A percentile compares a stretch with the other conserved stretches of the same genome.
phyloP scores from a whole-genome alignment of 2,329 filamentous ascomycete genomes.

The Parasarocladium wereldwijsianum region DNA sequence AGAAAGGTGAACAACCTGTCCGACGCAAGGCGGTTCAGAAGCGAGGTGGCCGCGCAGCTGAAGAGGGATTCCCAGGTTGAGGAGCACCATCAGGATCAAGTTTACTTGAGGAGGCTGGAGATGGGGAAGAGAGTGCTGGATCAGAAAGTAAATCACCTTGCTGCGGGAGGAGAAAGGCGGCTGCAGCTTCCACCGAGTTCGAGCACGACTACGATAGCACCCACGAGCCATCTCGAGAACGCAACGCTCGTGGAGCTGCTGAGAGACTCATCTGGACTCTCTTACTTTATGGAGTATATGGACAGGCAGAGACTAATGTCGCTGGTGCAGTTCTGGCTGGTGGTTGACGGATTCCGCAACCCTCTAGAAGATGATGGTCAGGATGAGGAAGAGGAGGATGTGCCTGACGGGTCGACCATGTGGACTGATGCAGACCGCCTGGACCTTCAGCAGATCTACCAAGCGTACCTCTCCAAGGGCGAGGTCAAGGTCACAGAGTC shows the following conservation, averaged over 20 bases:
- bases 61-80: constrained; percentile 70
- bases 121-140: constrained; percentile 85
- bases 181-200: constrained; percentile 11
- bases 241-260: constrained; percentile 74
- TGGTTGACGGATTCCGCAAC: constrained; percentile 91
- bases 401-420: constrained; percentile 44
- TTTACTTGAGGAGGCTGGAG: constrained; percentile 79
- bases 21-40: constrained; percentile 82
- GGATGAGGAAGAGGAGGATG: constrained; percentile 49
- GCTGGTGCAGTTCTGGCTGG: constrained; percentile 94
- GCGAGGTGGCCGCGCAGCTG: constrained; percentile 81
- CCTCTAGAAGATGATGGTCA: constrained; percentile 68
- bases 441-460: constrained; percentile 82
- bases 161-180: constrained; percentile 45
- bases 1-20: constrained; percentile 81
- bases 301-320: constrained; percentile 77
- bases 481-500: constrained; percentile 65
- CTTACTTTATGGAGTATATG: constrained; percentile 99
- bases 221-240: constrained; percentile 53
- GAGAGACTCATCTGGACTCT: constrained; percentile 76
- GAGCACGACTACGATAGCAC: constrained; percentile 12
- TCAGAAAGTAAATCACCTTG: constrained; percentile 72
- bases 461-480: constrained; percentile 70
- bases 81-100: constrained; percentile 64
- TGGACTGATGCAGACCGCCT: constrained; percentile 77